These are phyloP conservation scores for Blastobotrys raffinosifermentans DNA, from an alignment of 1,139 yeast species.

Conservation along the genomic window DNA sequence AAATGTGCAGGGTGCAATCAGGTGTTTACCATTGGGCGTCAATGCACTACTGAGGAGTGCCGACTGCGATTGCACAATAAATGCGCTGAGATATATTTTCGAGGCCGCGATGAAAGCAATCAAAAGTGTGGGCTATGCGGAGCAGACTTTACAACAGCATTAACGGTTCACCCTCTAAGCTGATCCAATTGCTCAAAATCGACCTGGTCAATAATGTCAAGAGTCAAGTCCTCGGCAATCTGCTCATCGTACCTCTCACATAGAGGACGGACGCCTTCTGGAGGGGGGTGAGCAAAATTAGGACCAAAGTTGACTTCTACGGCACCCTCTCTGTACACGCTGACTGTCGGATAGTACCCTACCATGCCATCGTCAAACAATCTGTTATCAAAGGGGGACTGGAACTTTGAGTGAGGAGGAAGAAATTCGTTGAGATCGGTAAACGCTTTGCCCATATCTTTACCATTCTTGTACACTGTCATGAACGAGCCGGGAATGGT, in stretches of 20 bases:
- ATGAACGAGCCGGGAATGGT: conserved; percentile 53
- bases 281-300: conserved; percentile 44
- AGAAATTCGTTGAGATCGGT: conserved; percentile 66
- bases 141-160: too few relatives aligned
- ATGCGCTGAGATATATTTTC: conserved; percentile 40
- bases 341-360: conserved; percentile 89
- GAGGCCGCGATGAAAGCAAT: conserved; percentile 1
- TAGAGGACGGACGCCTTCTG: conserved; percentile 41
- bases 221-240: conserved; percentile 73
- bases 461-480: conserved; percentile 72
- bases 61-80: conserved; percentile 42
- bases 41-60: conserved; percentile 36
- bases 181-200: conserved; percentile 68
- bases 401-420: conserved; percentile 57
- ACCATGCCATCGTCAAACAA: conserved; percentile 66
- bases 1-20: conserved; percentile 52
- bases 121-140: conserved; percentile 1
- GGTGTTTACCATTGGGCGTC: conserved; percentile 50
- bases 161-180: too few relatives aligned
- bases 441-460: conserved; percentile 57
- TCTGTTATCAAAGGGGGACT: conserved; percentile 16
- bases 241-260: conserved; percentile 59
- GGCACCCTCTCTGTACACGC: conserved; percentile 75
- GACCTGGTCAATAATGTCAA: conserved; percentile 82
- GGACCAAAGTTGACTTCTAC: conserved; percentile 71